These are phyloP conservation scores for Fusarium keratoplasticum DNA, from an alignment of 2,329 filamentous ascomycete species.

Conservation along the genomic window DNA sequence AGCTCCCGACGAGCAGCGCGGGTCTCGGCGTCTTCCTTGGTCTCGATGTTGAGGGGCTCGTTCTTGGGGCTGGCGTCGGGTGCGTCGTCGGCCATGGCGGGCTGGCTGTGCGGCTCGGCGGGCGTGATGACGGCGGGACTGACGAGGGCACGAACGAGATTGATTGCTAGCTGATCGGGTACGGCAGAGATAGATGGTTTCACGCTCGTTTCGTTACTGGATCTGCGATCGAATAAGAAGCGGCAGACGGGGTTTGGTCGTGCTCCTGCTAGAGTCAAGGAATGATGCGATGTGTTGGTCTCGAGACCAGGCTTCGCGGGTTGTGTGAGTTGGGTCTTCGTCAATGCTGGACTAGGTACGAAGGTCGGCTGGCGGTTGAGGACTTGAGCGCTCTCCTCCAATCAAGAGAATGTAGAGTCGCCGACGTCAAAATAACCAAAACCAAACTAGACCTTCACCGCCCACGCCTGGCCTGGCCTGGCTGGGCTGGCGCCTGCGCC, in stretches of 20 bases:
- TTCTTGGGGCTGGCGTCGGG: constrained; percentile 56
- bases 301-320: constrained; percentile 30
- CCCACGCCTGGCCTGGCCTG: constrained; percentile 22
- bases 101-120: constrained; percentile 29
- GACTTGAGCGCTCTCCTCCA: constrained; percentile 37
- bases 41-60: constrained; percentile 48
- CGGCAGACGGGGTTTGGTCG: neutral
- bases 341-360: constrained; percentile 18
- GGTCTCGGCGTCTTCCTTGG: constrained; percentile 71
- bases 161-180: constrained; percentile 1
- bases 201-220: neutral
- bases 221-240: neutral
- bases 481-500: constrained; percentile 15
- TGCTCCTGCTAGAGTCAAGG: constrained; percentile 4
- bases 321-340: constrained; percentile 36
- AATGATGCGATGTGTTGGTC: constrained; percentile 21
- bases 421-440: constrained; percentile 36
- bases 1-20: constrained; percentile 73
- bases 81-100: constrained; percentile 59
- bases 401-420: constrained; percentile 39
- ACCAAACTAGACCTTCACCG: constrained; percentile 41
- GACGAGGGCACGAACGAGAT: constrained; percentile 9
- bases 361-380: constrained; percentile 32
- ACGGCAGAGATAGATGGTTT: neutral
- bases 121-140: constrained; percentile 31